Conservation (phyloP, 106 monocot species). For the Hemerocallis citrina region DNA sequence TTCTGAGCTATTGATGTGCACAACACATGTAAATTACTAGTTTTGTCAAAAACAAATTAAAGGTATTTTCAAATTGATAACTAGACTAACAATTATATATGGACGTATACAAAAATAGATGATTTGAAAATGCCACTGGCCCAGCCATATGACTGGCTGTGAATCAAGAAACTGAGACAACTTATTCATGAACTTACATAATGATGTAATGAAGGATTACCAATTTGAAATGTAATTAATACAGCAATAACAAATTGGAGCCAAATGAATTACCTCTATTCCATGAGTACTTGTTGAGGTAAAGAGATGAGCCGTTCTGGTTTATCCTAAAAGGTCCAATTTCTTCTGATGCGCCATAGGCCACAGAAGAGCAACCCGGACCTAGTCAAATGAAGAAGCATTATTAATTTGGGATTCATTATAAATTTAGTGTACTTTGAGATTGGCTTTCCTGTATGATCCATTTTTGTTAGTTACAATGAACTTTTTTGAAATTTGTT, state of each 20-base stretch:
- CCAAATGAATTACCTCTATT: slow-evolving; percentile 49
- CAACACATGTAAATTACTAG: no score
- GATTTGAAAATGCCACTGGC: no score
- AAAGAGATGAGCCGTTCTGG: slow-evolving; percentile 51
- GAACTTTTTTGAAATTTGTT: not conserved
- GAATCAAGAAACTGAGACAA: no score
- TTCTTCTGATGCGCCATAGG: slow-evolving; percentile 98
- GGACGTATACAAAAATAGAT: no score
- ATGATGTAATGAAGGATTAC: not conserved
- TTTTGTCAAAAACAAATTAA: no score
- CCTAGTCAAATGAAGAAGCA: slow-evolving; percentile 54
- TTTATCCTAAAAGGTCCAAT: slow-evolving; percentile 93
- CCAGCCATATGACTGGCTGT: no score
- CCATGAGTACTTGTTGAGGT: slow-evolving; percentile 90
- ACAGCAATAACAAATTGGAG: no score
- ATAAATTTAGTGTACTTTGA: not conserved
- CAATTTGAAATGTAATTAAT: not conserved
- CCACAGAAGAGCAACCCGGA: slow-evolving; percentile 93
- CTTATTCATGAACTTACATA: slow-evolving; percentile 48
- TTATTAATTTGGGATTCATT: not conserved
- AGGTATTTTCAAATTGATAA: no score
- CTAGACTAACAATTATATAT: no score
- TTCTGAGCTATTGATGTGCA: no score
- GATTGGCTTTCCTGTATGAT: not conserved
- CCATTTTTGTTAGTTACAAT: not conserved